phyloP scores from a whole-genome alignment of 805 yeast genomes.

The Nakazawaea holstii region DNA sequence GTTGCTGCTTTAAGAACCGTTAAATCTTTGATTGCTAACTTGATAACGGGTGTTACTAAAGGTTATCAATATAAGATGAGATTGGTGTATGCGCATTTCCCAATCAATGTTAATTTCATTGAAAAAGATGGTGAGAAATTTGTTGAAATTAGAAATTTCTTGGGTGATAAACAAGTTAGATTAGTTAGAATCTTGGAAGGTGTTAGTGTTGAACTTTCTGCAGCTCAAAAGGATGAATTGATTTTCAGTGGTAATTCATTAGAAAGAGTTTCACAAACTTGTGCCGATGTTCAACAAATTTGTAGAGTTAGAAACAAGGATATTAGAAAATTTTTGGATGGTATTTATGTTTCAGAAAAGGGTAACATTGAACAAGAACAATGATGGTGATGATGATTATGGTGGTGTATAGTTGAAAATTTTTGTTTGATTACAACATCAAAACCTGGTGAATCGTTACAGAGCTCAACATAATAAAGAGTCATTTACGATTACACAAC shows the following conservation, averaged over 20 bases:
- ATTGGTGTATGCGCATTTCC: conserved; percentile 99
- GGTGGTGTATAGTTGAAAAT: neutral
- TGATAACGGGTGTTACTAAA: conserved; percentile 97
- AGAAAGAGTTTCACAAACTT: conserved; percentile 96
- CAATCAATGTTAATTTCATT: conserved; percentile 93
- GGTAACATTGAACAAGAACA: conserved; percentile 75
- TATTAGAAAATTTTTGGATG: conserved; percentile 99
- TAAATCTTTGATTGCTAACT: conserved; percentile 88
- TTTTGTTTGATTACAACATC: neutral
- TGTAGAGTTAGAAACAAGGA: conserved; percentile 99
- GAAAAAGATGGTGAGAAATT: conserved; percentile 67
- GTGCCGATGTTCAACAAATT: conserved; percentile 97
- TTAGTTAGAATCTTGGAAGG: conserved; percentile 81
- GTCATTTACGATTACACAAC: conserved; percentile 14
- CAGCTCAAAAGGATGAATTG: conserved; percentile 91
- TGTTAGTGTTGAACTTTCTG: conserved; percentile 77
- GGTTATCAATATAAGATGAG: conserved; percentile 99
- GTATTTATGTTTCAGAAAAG: conserved; percentile 98
- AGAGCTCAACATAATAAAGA: conserved; percentile 13
- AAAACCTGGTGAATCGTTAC: conserved; percentile 14
- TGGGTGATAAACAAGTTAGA: conserved; percentile 99
- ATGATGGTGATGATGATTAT: conserved; percentile 15
- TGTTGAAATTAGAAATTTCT: conserved; percentile 98
- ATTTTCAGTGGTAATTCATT: conserved; percentile 90
- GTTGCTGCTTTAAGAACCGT: conserved; percentile 99